Evolutionary conservation across 2,329 filamentous ascomycete species (phyloP).

Genomic region (Fusarium tuaranense): DNA sequence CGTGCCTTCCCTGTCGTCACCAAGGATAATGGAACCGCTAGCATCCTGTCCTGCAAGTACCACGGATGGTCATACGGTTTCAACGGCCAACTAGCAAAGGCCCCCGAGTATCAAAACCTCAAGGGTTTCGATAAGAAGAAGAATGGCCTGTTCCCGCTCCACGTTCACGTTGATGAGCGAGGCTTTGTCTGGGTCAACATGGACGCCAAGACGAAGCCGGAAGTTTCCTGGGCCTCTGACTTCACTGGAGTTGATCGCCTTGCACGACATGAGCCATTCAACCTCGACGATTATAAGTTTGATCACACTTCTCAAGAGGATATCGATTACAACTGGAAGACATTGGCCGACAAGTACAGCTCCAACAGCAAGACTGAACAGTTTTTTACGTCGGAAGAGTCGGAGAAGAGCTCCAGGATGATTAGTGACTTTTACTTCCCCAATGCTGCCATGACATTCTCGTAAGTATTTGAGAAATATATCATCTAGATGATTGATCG

Average conservation of each 20-base stretch:
- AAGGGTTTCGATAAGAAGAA: slow-evolving; percentile 65
- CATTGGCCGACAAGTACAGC: slow-evolving; percentile 52
- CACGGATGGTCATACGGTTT: slow-evolving; percentile 72
- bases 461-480: slow-evolving; percentile 46
- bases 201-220: slow-evolving; percentile 57
- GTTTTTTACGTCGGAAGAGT: background rate
- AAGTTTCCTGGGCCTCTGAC: slow-evolving; percentile 63
- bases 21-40: slow-evolving; percentile 61
- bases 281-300: slow-evolving; percentile 65
- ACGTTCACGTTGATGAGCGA: slow-evolving; percentile 63
- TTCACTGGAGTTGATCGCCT: slow-evolving; percentile 59
- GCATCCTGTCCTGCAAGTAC: slow-evolving; percentile 69
- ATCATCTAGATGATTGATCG: slow-evolving; percentile 39
- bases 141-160: slow-evolving; percentile 67
- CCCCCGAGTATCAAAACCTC: slow-evolving; percentile 68
- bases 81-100: slow-evolving; percentile 69
- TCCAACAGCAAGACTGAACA: slow-evolving; percentile 52
- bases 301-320: slow-evolving; percentile 67
- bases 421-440: slow-evolving; percentile 40
- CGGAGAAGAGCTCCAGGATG: slow-evolving; percentile 16
- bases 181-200: slow-evolving; percentile 71
- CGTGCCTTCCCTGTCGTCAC: slow-evolving; percentile 69
- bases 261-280: slow-evolving; percentile 55
- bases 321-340: slow-evolving; percentile 70
- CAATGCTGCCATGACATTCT: slow-evolving; percentile 33